phyloP scores from a whole-genome alignment of 129 eudicot species.

The Glebionis coronaria region DNA sequence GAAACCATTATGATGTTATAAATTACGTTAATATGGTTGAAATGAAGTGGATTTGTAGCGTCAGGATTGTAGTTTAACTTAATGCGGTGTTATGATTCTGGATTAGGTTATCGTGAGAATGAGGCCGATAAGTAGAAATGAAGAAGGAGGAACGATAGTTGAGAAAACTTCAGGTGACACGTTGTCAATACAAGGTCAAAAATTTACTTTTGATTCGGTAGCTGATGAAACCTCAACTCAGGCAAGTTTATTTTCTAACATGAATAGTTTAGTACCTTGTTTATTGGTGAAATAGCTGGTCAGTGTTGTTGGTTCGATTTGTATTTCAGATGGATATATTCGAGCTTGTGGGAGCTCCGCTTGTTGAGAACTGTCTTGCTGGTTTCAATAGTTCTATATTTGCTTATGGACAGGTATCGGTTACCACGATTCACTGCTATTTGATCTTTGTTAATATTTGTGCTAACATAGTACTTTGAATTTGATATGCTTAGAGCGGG shows the following conservation, averaged over 20 bases:
- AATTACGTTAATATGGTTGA: background rate
- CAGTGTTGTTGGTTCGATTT: background rate
- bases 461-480: background rate
- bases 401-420: constrained; percentile 93
- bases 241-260: constrained; percentile 41
- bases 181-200: constrained; percentile 63
- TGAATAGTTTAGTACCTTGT: background rate
- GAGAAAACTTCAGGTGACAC: constrained; percentile 68
- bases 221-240: constrained; percentile 74
- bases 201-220: constrained; percentile 77
- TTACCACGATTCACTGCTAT: background rate
- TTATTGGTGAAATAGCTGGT: constrained; percentile 5
- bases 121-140: constrained; percentile 70
- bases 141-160: constrained; percentile 62
- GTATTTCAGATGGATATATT: constrained; percentile 69
- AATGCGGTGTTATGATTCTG: background rate
- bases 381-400: constrained; percentile 98
- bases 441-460: background rate
- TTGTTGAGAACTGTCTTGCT: constrained; percentile 93
- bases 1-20: background rate
- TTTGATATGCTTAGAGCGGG: constrained; percentile 60
- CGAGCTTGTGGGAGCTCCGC: constrained; percentile 92
- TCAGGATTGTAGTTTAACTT: background rate
- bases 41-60: background rate
- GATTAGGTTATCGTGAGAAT: constrained; percentile 78